Evolutionary conservation across 1,284 basidiomycete genomes (phyloP).

Genomic region (Pseudozyma sp.): DNA sequence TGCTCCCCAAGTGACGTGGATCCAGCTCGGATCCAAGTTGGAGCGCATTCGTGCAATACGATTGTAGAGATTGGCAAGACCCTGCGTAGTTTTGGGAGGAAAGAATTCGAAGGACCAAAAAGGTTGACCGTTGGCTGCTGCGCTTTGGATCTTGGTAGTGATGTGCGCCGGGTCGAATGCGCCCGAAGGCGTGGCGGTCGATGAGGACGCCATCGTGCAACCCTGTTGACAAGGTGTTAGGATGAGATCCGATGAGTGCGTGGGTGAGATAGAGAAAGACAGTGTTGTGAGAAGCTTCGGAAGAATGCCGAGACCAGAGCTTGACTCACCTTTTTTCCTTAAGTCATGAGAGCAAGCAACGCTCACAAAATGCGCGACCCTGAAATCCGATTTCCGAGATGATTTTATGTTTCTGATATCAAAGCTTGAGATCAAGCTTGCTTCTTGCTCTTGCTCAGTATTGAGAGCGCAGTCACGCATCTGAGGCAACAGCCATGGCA

Average conservation of each 20-base stretch:
- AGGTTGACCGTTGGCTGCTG: slow-evolving; percentile 29
- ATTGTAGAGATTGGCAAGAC: slow-evolving; percentile 75
- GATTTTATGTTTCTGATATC: background rate
- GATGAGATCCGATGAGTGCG: background rate
- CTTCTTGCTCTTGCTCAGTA: background rate
- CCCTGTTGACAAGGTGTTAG: no score
- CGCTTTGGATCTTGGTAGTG: slow-evolving; percentile 34
- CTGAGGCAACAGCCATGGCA: background rate
- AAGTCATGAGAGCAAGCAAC: slow-evolving; percentile 15
- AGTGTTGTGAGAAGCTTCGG: slow-evolving; percentile 1
- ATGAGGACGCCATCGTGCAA: slow-evolving; percentile 7
- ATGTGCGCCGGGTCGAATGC: slow-evolving; percentile 42
- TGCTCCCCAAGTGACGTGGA: slow-evolving; percentile 92
- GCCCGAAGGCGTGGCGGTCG: background rate
- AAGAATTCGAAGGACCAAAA: slow-evolving; percentile 87
- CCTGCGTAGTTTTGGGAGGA: slow-evolving; percentile 89
- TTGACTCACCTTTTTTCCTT: background rate
- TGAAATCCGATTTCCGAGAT: slow-evolving; percentile 13
- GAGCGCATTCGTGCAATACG: slow-evolving; percentile 73
- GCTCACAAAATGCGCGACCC: background rate
- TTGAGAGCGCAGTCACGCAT: background rate
- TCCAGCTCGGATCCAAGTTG: slow-evolving; percentile 72
- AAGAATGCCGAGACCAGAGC: background rate
- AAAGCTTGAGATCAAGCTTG: background rate
- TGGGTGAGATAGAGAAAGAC: background rate